Base-by-base conservation (phyloP, 495 filamentous ascomycete species). In the Podospora conica region DNA sequence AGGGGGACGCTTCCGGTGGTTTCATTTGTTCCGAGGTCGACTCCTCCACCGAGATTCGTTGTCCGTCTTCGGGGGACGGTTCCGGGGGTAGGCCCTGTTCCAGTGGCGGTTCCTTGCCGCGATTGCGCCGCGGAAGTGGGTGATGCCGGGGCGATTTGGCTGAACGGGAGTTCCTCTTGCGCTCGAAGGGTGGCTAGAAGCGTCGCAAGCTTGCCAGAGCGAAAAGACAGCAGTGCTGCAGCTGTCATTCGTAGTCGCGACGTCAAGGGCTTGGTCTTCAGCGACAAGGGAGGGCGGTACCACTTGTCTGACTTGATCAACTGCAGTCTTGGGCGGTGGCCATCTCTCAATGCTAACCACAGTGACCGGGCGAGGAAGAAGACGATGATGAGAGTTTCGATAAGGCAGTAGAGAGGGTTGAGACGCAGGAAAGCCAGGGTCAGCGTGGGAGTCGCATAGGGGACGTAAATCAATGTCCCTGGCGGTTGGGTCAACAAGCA, bases 401-500 rank as follows among this genome's bases (percentile, higher is more conserved):
- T 10, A 6, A 48, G 15, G 33, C 33, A 48, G 33, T 48, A 48
- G 33, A 15, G 33, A 12, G 33, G 15, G 8, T n/a, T 18, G 33
- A 48, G 33, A 7, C 33, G 33, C 15, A 48, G 33, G 6, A 48
- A 1, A 6, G 33, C 33, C 6, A 18, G 33, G 33, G 1, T 8
- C 8, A 40, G 15, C 12, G 12, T 5, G 15, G 0, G 12, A 0
- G 33, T 40, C 15, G 33, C 5, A 3, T 4, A 0, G 33, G 33
- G 2, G 0, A 8, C 22, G 24, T 55, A 63, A 23, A 63, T 7
- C 20, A 63, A 40, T 18, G 8, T 54, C 9, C 61, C 61, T 21
- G 23, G 40, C 11, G 61, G 61, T 23, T 63, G 48, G 9, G 61
- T 63, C 11, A 63, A 40, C 20, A 63, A 24, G 10, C 61, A 63